These are phyloP conservation scores for Scedosporium apiospermum DNA, from an alignment of 2,329 filamentous ascomycete genomes.

Conservation along the genomic window DNA sequence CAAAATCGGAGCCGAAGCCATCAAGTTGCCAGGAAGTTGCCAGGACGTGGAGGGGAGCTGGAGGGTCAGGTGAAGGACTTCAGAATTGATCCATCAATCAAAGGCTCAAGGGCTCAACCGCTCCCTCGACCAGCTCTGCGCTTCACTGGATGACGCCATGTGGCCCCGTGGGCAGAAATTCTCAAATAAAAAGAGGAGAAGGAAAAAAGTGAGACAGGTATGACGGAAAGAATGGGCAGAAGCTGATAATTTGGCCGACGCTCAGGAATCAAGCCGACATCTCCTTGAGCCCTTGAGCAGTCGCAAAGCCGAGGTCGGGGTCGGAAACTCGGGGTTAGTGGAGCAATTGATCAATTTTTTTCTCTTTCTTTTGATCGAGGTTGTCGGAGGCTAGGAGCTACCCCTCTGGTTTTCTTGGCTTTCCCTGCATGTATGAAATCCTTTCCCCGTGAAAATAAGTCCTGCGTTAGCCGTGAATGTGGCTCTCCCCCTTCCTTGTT, in stretches of 20 bases:
- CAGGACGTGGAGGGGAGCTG: background rate
- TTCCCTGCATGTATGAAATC: background rate
- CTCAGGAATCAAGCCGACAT: background rate
- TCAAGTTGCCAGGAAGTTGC: background rate
- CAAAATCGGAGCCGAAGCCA: background rate
- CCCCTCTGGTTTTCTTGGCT: background rate
- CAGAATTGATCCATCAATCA: no score
- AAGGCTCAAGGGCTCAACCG: no score
- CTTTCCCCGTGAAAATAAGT: background rate
- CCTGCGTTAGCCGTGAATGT: no score
- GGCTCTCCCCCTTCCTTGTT: no score
- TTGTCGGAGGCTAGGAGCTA: background rate
- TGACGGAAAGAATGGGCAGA: no score
- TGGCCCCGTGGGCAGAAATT: background rate
- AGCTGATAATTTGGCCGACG: background rate
- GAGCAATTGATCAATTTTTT: conserved; percentile 9
- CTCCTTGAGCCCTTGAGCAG: background rate
- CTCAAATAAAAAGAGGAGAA: background rate
- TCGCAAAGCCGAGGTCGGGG: background rate
- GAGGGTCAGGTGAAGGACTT: no score
- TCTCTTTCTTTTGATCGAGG: background rate
- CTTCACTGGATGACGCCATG: background rate
- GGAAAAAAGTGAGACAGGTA: background rate
- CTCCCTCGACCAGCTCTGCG: no score
- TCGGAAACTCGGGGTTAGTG: background rate